These are phyloP conservation scores for Calvatia gigantea DNA, from an alignment of 768 basidiomycete genomes.

Conservation along the genomic window DNA sequence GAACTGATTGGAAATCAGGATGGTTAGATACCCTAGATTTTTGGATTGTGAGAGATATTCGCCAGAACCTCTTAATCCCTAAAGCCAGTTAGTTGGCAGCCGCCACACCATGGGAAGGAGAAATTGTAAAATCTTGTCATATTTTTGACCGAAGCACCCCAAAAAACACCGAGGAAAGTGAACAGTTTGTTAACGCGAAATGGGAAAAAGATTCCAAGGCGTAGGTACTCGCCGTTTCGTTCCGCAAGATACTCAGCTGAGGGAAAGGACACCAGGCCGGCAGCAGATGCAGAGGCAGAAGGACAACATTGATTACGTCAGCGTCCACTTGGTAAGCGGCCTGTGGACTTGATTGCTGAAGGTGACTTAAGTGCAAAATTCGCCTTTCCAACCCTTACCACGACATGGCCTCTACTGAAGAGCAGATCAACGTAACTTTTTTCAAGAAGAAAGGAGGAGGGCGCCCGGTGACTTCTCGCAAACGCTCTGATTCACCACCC, in stretches of 20 bases:
- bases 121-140: background rate
- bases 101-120: background rate
- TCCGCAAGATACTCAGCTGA: background rate
- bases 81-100: too few species aligned
- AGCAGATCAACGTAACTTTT: conserved; percentile 65
- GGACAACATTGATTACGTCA: background rate
- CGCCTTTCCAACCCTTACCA: conserved; percentile 13
- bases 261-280: background rate
- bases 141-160: background rate
- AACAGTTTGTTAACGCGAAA: too few species aligned
- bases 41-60: too few species aligned
- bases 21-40: background rate
- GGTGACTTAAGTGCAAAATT: background rate
- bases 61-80: too few species aligned
- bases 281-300: background rate
- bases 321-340: background rate
- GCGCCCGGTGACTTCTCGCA: conserved; percentile 72
- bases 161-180: background rate
- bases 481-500: conserved; percentile 69
- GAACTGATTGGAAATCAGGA: background rate
- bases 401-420: conserved; percentile 36
- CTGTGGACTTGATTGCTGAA: background rate
- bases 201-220: too few species aligned
- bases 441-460: conserved; percentile 78
- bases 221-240: too few species aligned